Evolutionary conservation across 768 basidiomycete species (phyloP), one percentile per base, ranked within the genome.

Genomic region (Tylopilus plumbeoviolaceoides): DNA sequence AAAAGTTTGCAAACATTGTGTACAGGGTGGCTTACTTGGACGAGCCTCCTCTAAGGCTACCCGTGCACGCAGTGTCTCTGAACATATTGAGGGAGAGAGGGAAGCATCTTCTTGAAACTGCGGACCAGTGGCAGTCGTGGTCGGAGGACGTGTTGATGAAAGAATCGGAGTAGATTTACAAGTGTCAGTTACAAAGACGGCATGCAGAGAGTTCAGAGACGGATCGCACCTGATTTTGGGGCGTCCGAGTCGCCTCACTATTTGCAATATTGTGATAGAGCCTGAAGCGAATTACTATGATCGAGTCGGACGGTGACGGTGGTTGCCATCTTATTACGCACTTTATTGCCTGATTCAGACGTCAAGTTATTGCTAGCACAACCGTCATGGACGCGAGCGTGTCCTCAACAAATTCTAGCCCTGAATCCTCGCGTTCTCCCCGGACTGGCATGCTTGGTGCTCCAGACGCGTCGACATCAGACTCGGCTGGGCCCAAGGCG

Each of bases 1-100:
- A 48, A 12, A 60, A 60, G 44, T 58, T 62, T 39, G 60, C 58
- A 21, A 49, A 53, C 18, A 53, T 21, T 0, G 50, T 59, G 8
- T 50, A 57, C 27, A 56, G 21, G 15, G 28, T 14, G 2, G 50
- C 52, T 3, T 48, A 57, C 33, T 28, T 57, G 38, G 53, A 58
- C 11, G 50, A 50, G 25, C 55, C 60, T n/a, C 63, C 62, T 28
- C 7, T 56, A 49, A 51, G 61, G 28, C 6, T 63, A 6, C 59
- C 62, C 31, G 8, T 53, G 8, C 43, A 56, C 27, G 4, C 21
- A 7, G 0, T 0, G n/a, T 7, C 51, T 9, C 25, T 49, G 27
- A 11, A 2, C 0, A 4, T 11, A 7, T 9, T 44, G 2, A 46
- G 40, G n/a, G 17, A 35, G 40, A 58, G 21, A 15, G 56, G 33